Conservation (phyloP, 2,329 filamentous ascomycete genomes). For the Fusarium tjaetaba region DNA sequence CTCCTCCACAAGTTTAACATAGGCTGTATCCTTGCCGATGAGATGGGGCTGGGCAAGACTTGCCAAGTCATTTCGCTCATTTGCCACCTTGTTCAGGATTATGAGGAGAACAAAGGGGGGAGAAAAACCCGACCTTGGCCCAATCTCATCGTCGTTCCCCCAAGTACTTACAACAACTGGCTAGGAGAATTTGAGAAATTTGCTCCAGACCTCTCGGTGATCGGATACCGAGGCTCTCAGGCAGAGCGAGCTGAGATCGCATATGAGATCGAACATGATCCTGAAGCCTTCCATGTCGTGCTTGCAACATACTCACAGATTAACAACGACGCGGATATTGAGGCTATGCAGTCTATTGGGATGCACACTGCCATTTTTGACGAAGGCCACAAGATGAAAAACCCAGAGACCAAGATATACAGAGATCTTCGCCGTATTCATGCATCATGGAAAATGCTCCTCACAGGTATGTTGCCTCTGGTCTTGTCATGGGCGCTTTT, state of each 20-base stretch:
- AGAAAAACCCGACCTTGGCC: slow-evolving; percentile 64
- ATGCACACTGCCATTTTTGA: slow-evolving; percentile 79
- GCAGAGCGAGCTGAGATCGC: slow-evolving; percentile 74
- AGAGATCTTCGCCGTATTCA: slow-evolving; percentile 80
- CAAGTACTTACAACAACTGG: slow-evolving; percentile 97
- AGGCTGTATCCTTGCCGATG: slow-evolving; percentile 93
- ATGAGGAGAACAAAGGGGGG: slow-evolving; percentile 45
- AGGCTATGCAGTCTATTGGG: slow-evolving; percentile 59
- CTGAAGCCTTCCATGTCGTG: slow-evolving; percentile 71
- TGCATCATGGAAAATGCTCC: slow-evolving; percentile 83
- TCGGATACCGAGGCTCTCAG: slow-evolving; percentile 74
- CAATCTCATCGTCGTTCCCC: slow-evolving; percentile 88
- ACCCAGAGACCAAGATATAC: slow-evolving; percentile 84
- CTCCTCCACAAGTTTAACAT: slow-evolving; percentile 82
- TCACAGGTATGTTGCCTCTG: slow-evolving; percentile 55
- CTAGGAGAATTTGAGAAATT: slow-evolving; percentile 89
- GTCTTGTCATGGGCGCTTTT: background rate
- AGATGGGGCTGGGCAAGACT: slow-evolving; percentile 97
- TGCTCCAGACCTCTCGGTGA: slow-evolving; percentile 79
- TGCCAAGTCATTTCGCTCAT: slow-evolving; percentile 96
- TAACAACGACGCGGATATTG: slow-evolving; percentile 60
- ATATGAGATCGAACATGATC: slow-evolving; percentile 70
- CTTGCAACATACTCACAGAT: slow-evolving; percentile 70
- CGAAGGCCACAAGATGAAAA: slow-evolving; percentile 94
- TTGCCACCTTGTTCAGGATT: slow-evolving; percentile 79